These are phyloP conservation scores for Mycena polygramma DNA, from an alignment of 768 basidiomycete genomes.

Conservation along the genomic window DNA sequence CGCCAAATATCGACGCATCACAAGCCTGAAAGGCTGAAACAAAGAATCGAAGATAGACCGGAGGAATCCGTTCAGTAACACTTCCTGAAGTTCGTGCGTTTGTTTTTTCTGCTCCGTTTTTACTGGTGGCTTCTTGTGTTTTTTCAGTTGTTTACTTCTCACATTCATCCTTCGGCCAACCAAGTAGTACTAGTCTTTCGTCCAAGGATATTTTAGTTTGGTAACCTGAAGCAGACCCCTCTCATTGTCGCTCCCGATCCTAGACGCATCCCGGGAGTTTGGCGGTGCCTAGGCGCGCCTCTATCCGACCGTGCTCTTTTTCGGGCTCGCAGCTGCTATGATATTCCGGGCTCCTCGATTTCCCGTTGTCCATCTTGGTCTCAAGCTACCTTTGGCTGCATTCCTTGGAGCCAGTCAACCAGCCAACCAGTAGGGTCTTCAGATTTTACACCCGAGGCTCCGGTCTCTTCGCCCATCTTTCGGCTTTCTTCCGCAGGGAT, in stretches of 20 bases:
- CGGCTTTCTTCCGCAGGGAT: neutral
- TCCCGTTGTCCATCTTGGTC: neutral
- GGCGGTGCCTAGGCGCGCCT: neutral
- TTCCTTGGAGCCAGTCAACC: neutral
- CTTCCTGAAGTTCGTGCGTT: too few relatives aligned
- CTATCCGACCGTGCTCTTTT: neutral
- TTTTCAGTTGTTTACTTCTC: neutral
- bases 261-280: neutral
- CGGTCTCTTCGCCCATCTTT: conserved; percentile 7
- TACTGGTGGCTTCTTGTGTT: neutral
- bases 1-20: too few relatives aligned
- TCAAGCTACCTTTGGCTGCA: neutral
- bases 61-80: too few relatives aligned
- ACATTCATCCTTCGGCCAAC: neutral
- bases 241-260: conserved; percentile 2
- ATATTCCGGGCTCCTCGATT: neutral
- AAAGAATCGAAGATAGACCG: too few relatives aligned
- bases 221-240: neutral
- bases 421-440: neutral
- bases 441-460: neutral
- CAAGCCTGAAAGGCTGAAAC: too few relatives aligned
- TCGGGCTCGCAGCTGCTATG: neutral
- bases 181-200: neutral
- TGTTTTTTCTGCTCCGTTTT: neutral
- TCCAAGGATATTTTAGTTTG: neutral